Base-by-base conservation (phyloP, 768 basidiomycete genomes). In the Boletellus ananas region DNA sequence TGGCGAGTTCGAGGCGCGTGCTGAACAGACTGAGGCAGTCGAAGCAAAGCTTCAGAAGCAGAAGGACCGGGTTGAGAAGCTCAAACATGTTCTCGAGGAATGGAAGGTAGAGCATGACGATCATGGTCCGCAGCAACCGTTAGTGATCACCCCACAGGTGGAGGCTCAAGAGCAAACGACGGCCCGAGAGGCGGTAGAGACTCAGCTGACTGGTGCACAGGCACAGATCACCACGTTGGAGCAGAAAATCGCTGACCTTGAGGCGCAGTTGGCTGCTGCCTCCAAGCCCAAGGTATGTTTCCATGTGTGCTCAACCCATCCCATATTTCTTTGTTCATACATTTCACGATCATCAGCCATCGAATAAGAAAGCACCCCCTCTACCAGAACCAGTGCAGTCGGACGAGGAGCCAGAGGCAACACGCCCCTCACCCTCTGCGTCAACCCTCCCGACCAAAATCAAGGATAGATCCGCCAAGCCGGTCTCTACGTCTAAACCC, bases 221-320 rank as follows among this genome's bases (percentile, higher is more conserved):
- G 57, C 47, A 5, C 55, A 64, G 40, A 52, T 65, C 12, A 35
- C 54, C 18, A 47, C 46, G 16, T 51, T 60, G 29, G 71, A 75
- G 52, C 74, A 74, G 46, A 68, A 72, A 54, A 62, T 79, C 21
- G 63, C 72, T 17, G 74, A 74, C 42, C 70, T 84, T 14, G 70
- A 78, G 54, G 58, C 60, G 3, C 74, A 76, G 29, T 61, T 81
- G 2, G 72, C 76, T 37, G 58, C 65, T 11, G 71, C 66, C 65
- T 18, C 64, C 61, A 51, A 68, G 64, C 45, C 66, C 62, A 40
- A 67, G 61, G 44, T 57, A 39, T 1, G 44, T 27, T 41, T 39
- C 21, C 18, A 11, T 31, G 14, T 49, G 12, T 11, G 31, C 21
- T 40, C 25, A 6, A 61, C 52, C 5, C 17, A 57, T 67, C 16